Conservation (phyloP, 225 moss, liverwort and hornwort genomes). For the Rhytidiadelphus loreus region DNA sequence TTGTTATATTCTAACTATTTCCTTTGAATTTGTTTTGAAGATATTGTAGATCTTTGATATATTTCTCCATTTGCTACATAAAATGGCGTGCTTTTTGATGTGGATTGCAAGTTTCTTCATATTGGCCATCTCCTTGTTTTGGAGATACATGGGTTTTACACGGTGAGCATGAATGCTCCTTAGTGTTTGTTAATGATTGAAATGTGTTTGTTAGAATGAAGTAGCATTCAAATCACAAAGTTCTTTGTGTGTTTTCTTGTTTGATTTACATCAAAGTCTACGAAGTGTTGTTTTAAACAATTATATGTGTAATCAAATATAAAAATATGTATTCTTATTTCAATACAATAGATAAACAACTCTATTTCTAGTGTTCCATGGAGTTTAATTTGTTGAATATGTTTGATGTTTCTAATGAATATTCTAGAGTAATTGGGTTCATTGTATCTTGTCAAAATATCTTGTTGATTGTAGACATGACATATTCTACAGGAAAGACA, state of each 20-base stretch:
- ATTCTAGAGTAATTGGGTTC: background rate
- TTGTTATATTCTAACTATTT: background rate
- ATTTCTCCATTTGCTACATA: rapidly evolving
- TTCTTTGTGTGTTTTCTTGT: background rate
- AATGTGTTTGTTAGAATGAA: background rate
- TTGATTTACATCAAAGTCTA: background rate
- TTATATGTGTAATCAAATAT: background rate
- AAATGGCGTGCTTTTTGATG: background rate
- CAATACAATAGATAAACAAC: background rate
- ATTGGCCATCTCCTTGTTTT: background rate
- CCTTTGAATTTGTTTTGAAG: background rate
- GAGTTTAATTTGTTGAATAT: background rate
- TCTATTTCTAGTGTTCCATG: background rate
- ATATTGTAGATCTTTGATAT: background rate
- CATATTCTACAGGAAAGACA: too few species aligned
- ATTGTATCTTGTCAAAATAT: too few species aligned
- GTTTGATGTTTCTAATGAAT: background rate
- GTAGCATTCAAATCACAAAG: background rate
- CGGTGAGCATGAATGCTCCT: background rate
- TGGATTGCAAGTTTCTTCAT: background rate
- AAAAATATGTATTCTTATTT: background rate
- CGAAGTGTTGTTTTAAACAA: background rate
- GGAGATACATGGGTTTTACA: background rate
- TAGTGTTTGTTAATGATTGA: background rate
- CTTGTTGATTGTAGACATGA: too few species aligned